Conservation (phyloP, 202 grass and related monocot species). For the Eragrostis tef region DNA sequence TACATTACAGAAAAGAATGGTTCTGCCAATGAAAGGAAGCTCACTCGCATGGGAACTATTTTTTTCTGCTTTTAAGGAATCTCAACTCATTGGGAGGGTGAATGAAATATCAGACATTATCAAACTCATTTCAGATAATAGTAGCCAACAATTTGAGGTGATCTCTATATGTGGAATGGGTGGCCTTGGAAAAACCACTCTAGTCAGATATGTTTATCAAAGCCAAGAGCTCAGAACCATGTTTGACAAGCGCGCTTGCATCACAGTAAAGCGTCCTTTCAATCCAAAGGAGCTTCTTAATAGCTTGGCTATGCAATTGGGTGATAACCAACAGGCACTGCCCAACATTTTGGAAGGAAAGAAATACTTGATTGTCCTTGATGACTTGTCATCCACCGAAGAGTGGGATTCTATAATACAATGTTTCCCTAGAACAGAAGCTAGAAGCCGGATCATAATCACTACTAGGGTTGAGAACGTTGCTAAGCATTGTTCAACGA, state of each 20-base stretch:
- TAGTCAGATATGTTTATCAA: not conserved
- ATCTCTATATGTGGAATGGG: conserved; percentile 14
- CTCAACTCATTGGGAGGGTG: not conserved
- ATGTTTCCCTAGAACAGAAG: not conserved
- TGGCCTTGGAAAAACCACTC: conserved; percentile 28
- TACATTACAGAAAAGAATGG: too few relatives aligned
- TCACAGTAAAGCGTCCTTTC: not conserved
- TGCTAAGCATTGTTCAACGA: not conserved
- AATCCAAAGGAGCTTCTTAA: not conserved
- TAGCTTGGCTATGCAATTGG: not conserved
- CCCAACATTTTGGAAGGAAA: not conserved
- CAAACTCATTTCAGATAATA: not conserved
- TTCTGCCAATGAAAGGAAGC: not conserved
- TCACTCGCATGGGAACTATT: not conserved
- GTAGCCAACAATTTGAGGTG: not conserved
- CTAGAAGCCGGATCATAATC: not conserved
- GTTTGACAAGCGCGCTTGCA: not conserved
- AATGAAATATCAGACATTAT: not conserved
- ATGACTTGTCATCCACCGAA: not conserved
- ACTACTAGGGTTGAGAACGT: conserved; percentile 23
- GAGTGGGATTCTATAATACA: not conserved
- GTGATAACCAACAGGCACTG: too few relatives aligned
- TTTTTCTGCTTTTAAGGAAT: not conserved
- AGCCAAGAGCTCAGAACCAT: not conserved
- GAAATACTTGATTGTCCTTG: not conserved